Evolutionary conservation across 179 eudicot genomes (phyloP).

Genomic region (Silene noctiflora): DNA sequence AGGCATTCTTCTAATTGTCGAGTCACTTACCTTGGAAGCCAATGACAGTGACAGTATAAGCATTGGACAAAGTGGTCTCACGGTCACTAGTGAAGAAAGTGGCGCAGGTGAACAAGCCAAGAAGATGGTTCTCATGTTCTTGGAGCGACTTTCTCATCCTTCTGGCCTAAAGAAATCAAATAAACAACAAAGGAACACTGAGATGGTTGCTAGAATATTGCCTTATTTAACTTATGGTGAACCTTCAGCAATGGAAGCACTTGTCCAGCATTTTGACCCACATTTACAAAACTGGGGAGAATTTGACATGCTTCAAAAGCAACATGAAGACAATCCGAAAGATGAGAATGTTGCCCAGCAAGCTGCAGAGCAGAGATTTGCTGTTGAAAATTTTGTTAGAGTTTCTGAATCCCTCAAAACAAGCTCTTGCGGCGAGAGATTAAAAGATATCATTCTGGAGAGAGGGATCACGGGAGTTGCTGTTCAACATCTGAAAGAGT

Average conservation of each 20-base stretch:
- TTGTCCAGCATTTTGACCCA: constrained; percentile 82
- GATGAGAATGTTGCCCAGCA: constrained; percentile 65
- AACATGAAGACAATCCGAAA: constrained; percentile 61
- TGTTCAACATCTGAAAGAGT: constrained; percentile 55
- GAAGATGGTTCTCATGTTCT: constrained; percentile 94
- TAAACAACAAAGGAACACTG: constrained; percentile 97
- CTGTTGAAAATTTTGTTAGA: constrained; percentile 94
- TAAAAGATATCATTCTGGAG: constrained; percentile 92
- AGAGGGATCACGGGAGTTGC: constrained; percentile 77
- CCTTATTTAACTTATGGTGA: constrained; percentile 98
- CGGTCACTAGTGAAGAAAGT: constrained; percentile 69
- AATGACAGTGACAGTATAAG: constrained; percentile 84
- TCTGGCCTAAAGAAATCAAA: constrained; percentile 80
- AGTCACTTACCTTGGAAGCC: constrained; percentile 93
- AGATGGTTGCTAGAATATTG: constrained; percentile 98
- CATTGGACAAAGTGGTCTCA: constrained; percentile 63
- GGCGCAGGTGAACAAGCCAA: constrained; percentile 95
- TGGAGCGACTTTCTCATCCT: constrained; percentile 88
- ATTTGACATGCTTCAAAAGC: constrained; percentile 74
- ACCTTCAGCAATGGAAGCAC: constrained; percentile 98
- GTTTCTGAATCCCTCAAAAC: constrained; percentile 96
- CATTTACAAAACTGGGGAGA: constrained; percentile 75
- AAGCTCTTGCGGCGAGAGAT: constrained; percentile 92
- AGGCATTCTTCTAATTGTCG: constrained; percentile 95
- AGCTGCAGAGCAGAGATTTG: constrained; percentile 75